A percentile compares a stretch with the other conserved stretches of the same genome.
Conservation (phyloP, 108 stramenopile genomes). For the Bacterosira constricta region DNA sequence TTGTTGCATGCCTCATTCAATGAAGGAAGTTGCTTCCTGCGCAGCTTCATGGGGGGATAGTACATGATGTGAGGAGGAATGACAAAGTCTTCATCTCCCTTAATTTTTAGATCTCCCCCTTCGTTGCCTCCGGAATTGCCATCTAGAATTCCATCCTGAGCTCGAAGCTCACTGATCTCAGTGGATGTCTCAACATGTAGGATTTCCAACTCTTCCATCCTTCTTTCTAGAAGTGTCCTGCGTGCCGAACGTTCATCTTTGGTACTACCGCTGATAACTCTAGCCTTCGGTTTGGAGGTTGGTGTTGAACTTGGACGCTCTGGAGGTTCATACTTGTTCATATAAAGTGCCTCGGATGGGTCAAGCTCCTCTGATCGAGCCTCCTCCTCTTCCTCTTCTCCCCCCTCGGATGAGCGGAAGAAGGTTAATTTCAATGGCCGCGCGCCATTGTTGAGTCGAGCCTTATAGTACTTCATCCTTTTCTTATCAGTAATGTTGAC, state of each 20-base stretch:
- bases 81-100: not conserved
- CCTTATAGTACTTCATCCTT: not conserved
- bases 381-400: not conserved
- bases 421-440: conserved; percentile 7
- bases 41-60: not conserved
- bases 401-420: not conserved
- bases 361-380: not conserved
- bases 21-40: not conserved
- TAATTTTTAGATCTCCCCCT: not conserved
- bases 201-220: conserved; percentile 1
- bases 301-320: too few relatives aligned
- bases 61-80: conserved; percentile 10
- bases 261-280: not conserved
- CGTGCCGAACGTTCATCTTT: not conserved
- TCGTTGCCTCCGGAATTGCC: not conserved
- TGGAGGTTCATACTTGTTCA: too few relatives aligned
- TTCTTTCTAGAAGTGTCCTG: not conserved
- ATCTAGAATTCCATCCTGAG: not conserved
- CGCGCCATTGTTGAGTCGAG: not conserved
- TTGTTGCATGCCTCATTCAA: conserved; percentile 10
- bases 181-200: not conserved
- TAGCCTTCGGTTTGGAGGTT: too few relatives aligned
- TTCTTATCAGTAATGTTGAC: conserved; percentile 7
- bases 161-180: not conserved
- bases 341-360: too few relatives aligned